Evolutionary conservation across 2,329 filamentous ascomycete genomes (phyloP).

Genomic region (Xylariales sp.): DNA sequence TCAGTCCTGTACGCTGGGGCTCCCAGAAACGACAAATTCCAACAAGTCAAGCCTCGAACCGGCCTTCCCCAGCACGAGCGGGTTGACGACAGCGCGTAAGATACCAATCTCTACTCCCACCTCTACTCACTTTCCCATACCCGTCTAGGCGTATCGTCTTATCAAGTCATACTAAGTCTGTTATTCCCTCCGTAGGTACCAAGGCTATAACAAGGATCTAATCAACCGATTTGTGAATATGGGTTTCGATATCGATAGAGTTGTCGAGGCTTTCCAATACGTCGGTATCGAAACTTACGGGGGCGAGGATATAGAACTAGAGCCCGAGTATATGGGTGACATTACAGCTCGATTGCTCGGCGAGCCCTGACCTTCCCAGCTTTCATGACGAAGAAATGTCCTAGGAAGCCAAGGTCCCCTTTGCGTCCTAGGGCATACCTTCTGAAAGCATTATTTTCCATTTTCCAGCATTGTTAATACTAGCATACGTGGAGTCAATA

Average conservation of each 20-base stretch:
- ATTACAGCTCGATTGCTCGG: conserved; percentile 87
- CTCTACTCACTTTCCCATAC: background rate
- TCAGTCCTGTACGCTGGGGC: conserved; percentile 85
- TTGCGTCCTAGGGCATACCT: background rate
- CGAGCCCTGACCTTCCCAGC: conserved; percentile 60
- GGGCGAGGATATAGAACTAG: conserved; percentile 85
- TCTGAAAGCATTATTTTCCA: background rate
- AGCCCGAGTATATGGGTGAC: conserved; percentile 90
- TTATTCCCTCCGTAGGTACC: conserved; percentile 68
- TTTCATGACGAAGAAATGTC: background rate
- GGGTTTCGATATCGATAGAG: conserved; percentile 90
- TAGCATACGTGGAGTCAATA: conserved; percentile 21
- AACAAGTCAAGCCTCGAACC: conserved; percentile 42
- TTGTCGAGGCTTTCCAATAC: conserved; percentile 84
- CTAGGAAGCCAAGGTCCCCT: background rate
- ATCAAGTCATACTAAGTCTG: conserved; percentile 29
- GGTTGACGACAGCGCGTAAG: conserved; percentile 62
- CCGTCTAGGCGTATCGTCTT: background rate
- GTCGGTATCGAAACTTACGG: conserved; percentile 83
- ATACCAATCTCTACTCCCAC: background rate
- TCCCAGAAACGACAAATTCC: conserved; percentile 57
- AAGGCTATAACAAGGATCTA: conserved; percentile 86
- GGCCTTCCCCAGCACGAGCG: conserved; percentile 60
- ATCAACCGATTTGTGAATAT: conserved; percentile 87
- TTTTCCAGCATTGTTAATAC: conserved; percentile 6